Evolutionary conservation across 2,329 filamentous ascomycete species (phyloP), one percentile per base, ranked within the genome.

Genomic region (Aspergillus phoenicis): DNA sequence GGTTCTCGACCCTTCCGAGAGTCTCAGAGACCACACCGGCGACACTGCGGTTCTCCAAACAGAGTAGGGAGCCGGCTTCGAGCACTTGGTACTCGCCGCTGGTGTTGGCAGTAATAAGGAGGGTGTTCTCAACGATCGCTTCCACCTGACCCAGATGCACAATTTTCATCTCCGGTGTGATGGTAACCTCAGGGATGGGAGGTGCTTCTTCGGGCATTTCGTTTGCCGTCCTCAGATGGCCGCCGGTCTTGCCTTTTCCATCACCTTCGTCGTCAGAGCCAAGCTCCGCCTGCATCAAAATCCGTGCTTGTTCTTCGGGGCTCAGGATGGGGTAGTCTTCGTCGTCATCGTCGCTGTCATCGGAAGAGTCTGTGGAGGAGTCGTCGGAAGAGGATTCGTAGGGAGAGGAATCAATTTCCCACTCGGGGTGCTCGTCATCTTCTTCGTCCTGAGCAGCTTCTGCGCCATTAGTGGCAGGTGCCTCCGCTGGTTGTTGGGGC

Each of bases 11-110:
- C 70, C 91, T 87, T 51, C 94, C 95, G 36, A 98, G 85, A 5
- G 91, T 91, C 70, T 98, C 94, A 4, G 88, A 84, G n/a, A 98
- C 85, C 17, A 86, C 89, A 24, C 93, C 95, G 57, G 97, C 84
- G 28, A 97, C 85, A 20, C 84, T 85, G 56, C 92, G 85, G 68
- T 95, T 86, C 64, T 86, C 85, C 28, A 88, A 86, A 77, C 92
- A 97, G 28, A 99, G 84, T 3, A 96, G 85, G 0, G 93, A 96
- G 30, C 91, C 92, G 5, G 85, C 84, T 71, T 97, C 93, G 1
- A 98, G 84, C 0, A 97, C 93, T 69, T 90, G 88, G 65, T 93
- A 91, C 71, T 95, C 91, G 63, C 92, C 93, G 5, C 90, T 87
- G 0, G 85, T 89, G 56, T 87, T 88, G 33, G 90, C 93, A 72